These are phyloP conservation scores for Gnomoniopsis sp. DNA, from an alignment of 2,329 filamentous ascomycete genomes.

Conservation along the genomic window DNA sequence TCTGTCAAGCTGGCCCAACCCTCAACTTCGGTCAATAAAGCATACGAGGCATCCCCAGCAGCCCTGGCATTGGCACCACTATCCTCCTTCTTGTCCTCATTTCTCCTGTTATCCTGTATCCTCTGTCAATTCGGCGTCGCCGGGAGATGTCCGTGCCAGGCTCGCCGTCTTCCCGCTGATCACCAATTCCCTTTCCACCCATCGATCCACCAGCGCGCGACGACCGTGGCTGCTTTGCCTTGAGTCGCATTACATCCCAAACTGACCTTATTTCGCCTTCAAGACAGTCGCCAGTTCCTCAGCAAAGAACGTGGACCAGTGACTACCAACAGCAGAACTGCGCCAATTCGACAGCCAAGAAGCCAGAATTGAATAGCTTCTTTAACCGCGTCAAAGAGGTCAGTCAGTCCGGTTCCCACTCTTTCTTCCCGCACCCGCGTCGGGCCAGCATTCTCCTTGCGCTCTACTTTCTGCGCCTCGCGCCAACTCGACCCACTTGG, in stretches of 20 bases:
- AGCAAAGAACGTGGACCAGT: constrained; percentile 29
- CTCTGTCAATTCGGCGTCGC: not conserved
- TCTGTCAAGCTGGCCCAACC: constrained; percentile 4
- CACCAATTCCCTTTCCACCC: not conserved
- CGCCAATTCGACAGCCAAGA: constrained; percentile 16
- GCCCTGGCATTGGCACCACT: no score
- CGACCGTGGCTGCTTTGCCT: not conserved
- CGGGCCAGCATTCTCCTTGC: constrained; percentile 11
- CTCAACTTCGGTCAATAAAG: constrained; percentile 20
- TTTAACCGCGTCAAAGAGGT: constrained; percentile 28
- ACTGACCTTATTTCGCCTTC: not conserved
- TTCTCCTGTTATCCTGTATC: not conserved
- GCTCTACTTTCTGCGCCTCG: constrained; percentile 10
- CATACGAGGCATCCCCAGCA: not conserved
- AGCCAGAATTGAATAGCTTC: constrained; percentile 14
- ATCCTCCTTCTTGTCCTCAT: constrained; percentile 3
- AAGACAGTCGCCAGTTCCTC: constrained; percentile 27
- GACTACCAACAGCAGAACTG: constrained; percentile 22
- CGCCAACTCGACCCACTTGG: constrained; percentile 15
- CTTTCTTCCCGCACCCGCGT: not conserved
- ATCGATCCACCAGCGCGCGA: not conserved
- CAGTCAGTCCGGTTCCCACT: constrained; percentile 15
- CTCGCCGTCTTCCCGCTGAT: constrained; percentile 1
- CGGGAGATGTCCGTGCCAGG: constrained; percentile 5
- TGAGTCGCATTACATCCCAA: constrained; percentile 1